Evolutionary conservation across 345 rosid genomes (phyloP).

Genomic region (Durio zibethinus): DNA sequence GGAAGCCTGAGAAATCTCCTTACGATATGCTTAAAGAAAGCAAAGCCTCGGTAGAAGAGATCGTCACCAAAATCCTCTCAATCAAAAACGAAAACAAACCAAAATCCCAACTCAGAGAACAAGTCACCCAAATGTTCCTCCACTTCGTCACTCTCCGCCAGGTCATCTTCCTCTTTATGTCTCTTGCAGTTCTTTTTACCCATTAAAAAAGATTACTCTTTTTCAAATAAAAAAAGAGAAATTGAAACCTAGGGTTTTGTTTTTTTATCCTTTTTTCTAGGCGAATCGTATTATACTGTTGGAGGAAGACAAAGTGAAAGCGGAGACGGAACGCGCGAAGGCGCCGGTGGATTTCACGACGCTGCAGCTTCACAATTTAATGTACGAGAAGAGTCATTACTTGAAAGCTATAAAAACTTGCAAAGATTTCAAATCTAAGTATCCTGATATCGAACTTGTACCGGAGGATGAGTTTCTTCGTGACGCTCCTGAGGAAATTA

Average conservation of each 20-base stretch:
- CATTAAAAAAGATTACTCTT: no score
- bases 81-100: constrained; percentile 49
- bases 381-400: constrained; percentile 93
- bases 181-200: background rate
- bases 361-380: constrained; percentile 74
- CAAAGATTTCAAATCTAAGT: constrained; percentile 76
- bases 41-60: constrained; percentile 73
- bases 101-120: constrained; percentile 66
- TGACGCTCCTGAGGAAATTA: constrained; percentile 69
- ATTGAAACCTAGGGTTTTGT: constrained; percentile 20
- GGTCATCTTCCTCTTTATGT: constrained; percentile 31
- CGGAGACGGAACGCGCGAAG: constrained; percentile 68
- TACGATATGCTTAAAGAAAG: constrained; percentile 61
- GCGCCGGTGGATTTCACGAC: constrained; percentile 78
- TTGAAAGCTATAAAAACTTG: constrained; percentile 78
- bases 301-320: constrained; percentile 71
- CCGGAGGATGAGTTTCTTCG: constrained; percentile 70
- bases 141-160: constrained; percentile 82
- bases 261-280: constrained; percentile 26
- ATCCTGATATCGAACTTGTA: constrained; percentile 80
- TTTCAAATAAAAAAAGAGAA: background rate
- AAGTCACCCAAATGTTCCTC: constrained; percentile 80
- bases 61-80: constrained; percentile 61
- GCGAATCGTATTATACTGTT: constrained; percentile 68
- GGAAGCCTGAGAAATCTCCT: constrained; percentile 43